phyloP scores from a whole-genome alignment of 345 rosid species.

The Firmiana major region DNA sequence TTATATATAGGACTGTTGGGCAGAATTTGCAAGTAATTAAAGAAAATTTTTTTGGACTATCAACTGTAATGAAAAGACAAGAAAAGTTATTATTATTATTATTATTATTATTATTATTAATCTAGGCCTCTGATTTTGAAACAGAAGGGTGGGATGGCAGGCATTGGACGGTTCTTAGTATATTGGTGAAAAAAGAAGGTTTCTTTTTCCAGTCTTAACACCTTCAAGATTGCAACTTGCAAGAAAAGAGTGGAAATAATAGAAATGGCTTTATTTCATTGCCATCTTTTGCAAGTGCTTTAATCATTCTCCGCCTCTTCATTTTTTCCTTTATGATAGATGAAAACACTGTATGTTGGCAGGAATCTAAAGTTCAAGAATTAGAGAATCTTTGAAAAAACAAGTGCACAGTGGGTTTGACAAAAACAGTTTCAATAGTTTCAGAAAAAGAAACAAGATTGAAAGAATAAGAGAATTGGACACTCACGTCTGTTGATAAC shows the following conservation, averaged over 20 bases:
- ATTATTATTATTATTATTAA: background rate
- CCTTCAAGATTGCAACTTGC: background rate
- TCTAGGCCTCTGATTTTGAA: constrained; percentile 10
- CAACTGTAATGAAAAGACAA: constrained; percentile 7
- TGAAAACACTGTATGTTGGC: background rate
- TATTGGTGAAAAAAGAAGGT: constrained; percentile 14
- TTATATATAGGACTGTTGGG: background rate
- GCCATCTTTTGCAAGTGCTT: constrained; percentile 7
- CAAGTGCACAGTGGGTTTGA: background rate
- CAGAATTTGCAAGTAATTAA: background rate
- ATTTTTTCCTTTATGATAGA: background rate
- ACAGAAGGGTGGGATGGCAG: constrained; percentile 15
- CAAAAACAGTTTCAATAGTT: background rate
- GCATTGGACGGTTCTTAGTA: background rate
- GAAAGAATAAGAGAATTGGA: background rate
- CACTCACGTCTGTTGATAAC: constrained; percentile 46
- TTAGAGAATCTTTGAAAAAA: background rate
- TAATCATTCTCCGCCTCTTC: background rate
- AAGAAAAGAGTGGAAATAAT: background rate
- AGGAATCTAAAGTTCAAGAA: background rate
- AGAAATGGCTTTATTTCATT: constrained; percentile 10
- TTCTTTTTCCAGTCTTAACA: background rate
- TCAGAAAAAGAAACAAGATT: background rate
- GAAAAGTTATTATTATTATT: background rate
- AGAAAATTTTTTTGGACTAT: background rate